Evolutionary conservation across 345 rosid species (phyloP).

Genomic region (Geranium rotundifolium): DNA sequence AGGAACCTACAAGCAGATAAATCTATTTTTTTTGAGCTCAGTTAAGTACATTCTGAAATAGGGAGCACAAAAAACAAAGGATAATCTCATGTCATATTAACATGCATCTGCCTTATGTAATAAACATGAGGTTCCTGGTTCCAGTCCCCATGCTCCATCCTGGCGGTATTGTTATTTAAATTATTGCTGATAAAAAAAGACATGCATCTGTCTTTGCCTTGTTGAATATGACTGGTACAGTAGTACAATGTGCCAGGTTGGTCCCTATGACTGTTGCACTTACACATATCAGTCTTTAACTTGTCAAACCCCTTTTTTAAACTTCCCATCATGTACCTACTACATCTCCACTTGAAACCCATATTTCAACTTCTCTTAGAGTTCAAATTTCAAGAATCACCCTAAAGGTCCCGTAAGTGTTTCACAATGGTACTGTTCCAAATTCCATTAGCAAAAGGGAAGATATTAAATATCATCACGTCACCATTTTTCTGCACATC

Average conservation of each 20-base stretch:
- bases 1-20: conserved; percentile 42
- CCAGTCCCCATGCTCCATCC: too few relatives aligned
- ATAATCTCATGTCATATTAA: too few relatives aligned
- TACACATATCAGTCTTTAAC: not conserved
- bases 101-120: too few relatives aligned
- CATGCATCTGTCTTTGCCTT: not conserved
- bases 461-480: not conserved
- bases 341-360: not conserved
- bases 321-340: not conserved
- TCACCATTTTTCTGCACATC: not conserved
- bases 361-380: not conserved
- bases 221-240: not conserved
- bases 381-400: not conserved
- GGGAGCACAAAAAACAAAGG: too few relatives aligned
- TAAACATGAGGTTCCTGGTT: too few relatives aligned
- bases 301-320: not conserved
- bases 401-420: not conserved
- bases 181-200: too few relatives aligned
- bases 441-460: not conserved
- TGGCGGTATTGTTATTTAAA: too few relatives aligned
- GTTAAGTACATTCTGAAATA: not conserved
- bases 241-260: not conserved
- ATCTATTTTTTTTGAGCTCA: not conserved
- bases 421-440: not conserved
- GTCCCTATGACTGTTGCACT: not conserved